A percentile compares a stretch with the other conserved stretches of the same genome.
These are phyloP conservation scores for Draba incana DNA, from an alignment of 345 rosid genomes.

Conservation along the genomic window DNA sequence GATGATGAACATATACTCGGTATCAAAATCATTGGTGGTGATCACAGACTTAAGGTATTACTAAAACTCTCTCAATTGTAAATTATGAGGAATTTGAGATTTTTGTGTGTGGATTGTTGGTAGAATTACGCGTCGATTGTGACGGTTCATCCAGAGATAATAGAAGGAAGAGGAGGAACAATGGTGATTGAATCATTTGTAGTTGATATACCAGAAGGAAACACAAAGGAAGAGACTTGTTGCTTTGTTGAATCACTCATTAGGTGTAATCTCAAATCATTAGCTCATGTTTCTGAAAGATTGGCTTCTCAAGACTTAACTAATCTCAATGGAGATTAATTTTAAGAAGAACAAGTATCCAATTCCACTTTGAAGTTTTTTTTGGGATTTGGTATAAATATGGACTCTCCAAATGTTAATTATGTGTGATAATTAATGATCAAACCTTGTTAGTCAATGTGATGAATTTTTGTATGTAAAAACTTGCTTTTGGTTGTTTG, in stretches of 20 bases:
- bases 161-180: constrained; percentile 83
- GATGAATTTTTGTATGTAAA: constrained; percentile 19
- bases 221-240: constrained; percentile 90
- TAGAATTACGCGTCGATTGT: constrained; percentile 88
- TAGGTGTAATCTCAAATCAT: constrained; percentile 80
- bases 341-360: no score
- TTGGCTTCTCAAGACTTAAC: constrained; percentile 61
- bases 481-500: constrained; percentile 14
- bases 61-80: neutral
- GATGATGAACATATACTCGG: constrained; percentile 91
- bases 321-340: no score
- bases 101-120: neutral
- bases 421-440: constrained; percentile 6
- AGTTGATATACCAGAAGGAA: constrained; percentile 91
- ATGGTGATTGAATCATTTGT: constrained; percentile 88
- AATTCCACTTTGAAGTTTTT: no score
- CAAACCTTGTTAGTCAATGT: constrained; percentile 3
- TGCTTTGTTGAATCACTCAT: constrained; percentile 84
- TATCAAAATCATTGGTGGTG: constrained; percentile 86
- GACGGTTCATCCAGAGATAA: constrained; percentile 81
- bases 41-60: constrained; percentile 80
- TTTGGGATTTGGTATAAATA: no score
- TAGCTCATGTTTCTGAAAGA: constrained; percentile 86
- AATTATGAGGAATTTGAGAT: neutral
- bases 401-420: no score